Evolutionary conservation across 1,284 basidiomycete genomes (phyloP).

Genomic region (Pholiota adiposa): DNA sequence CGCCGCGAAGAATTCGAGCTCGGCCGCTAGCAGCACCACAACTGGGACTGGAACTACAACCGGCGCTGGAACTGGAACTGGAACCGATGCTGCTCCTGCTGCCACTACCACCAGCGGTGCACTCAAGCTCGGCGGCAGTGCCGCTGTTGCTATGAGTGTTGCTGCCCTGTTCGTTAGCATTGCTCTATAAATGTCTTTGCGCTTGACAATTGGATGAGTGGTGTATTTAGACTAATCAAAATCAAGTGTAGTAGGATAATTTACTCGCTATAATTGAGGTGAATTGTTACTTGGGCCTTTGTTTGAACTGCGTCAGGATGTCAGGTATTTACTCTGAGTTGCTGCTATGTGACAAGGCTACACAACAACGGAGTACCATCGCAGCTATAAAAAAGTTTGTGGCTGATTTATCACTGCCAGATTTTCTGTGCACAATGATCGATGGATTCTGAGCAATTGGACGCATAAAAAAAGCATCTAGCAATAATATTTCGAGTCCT

Average conservation of each 20-base stretch:
- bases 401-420: too few relatives aligned
- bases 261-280: background rate
- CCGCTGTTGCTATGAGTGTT: conserved; percentile 30
- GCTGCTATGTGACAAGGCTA: background rate
- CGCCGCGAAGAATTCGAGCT: conserved; percentile 31
- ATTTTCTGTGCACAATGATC: too few relatives aligned
- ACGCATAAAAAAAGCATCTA: too few relatives aligned
- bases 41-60: conserved; percentile 10
- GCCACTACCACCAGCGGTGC: conserved; percentile 22
- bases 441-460: too few relatives aligned
- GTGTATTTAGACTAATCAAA: background rate
- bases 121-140: conserved; percentile 26
- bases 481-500: too few relatives aligned
- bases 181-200: conserved; percentile 27
- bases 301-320: background rate
- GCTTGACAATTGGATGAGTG: background rate
- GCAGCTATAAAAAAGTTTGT: too few relatives aligned
- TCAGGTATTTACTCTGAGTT: background rate
- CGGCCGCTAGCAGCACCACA: background rate
- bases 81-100: conserved; percentile 24
- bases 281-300: background rate
- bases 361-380: too few relatives aligned
- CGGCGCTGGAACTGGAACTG: too few relatives aligned
- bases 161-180: conserved; percentile 33
- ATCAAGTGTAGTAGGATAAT: conserved; percentile 12